These are phyloP conservation scores for Yamadazyma conglobata DNA, from an alignment of 1,139 yeast species.

Conservation along the genomic window DNA sequence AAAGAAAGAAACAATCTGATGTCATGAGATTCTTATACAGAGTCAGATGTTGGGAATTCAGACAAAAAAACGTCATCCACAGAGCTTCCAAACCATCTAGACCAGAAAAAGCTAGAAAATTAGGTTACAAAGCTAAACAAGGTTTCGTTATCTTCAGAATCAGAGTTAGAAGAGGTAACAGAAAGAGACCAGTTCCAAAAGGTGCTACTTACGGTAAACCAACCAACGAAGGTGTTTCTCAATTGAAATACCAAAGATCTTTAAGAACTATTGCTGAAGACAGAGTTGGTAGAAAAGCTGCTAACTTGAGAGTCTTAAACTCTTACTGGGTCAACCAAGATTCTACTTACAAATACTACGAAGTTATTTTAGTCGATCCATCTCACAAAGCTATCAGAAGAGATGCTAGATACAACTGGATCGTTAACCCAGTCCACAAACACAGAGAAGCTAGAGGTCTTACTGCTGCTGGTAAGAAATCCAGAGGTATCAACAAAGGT, in stretches of 20 bases:
- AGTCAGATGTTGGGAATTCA: constrained; percentile 99
- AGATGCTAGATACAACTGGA: constrained; percentile 99
- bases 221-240: constrained; percentile 99
- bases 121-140: constrained; percentile 99
- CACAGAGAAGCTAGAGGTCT: constrained; percentile 99
- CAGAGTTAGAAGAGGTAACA: constrained; percentile 99
- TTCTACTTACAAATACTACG: constrained; percentile 98
- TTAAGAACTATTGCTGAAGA: constrained; percentile 98
- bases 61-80: constrained; percentile 98
- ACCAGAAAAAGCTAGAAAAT: constrained; percentile 99
- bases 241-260: constrained; percentile 98
- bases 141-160: constrained; percentile 98
- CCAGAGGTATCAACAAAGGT: constrained; percentile 99
- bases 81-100: constrained; percentile 98
- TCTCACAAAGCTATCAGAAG: constrained; percentile 98
- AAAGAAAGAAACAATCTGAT: constrained; percentile 99
- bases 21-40: constrained; percentile 98
- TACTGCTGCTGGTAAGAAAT: constrained; percentile 96
- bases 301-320: constrained; percentile 98
- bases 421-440: constrained; percentile 99
- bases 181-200: constrained; percentile 99
- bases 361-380: constrained; percentile 96
- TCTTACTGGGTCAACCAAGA: constrained; percentile 99
- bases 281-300: constrained; percentile 98
- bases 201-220: constrained; percentile 99